Conservation (phyloP, 768 basidiomycete species). For the Pulveroboletus ravenelii region DNA sequence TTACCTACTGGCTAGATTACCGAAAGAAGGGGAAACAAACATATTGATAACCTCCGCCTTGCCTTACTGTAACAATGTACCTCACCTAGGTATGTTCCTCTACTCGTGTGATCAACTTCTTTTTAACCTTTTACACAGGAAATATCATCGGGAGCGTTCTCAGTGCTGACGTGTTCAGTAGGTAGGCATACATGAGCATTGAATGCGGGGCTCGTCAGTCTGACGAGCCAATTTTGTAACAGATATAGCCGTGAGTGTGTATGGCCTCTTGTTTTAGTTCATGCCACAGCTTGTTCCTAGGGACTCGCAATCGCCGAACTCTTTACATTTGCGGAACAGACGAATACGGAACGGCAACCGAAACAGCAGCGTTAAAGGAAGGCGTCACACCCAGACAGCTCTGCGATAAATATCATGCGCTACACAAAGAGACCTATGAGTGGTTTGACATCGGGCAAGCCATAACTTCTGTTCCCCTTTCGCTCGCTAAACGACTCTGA, state of each 20-base stretch:
- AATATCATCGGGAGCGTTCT: constrained; percentile 95
- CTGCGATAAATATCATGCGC: constrained; percentile 85
- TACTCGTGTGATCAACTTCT: constrained; percentile 5
- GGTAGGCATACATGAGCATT: constrained; percentile 47
- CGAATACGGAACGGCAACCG: constrained; percentile 99
- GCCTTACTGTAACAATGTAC: constrained; percentile 96
- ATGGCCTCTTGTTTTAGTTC: not conserved
- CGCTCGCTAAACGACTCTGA: not conserved
- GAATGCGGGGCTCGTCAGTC: not conserved
- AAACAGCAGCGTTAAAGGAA: constrained; percentile 93
- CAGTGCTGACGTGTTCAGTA: constrained; percentile 94
- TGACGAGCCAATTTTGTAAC: constrained; percentile 1
- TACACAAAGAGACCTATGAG: constrained; percentile 90
- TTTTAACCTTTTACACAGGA: constrained; percentile 36
- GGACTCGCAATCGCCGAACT: constrained; percentile 81
- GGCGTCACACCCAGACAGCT: constrained; percentile 71
- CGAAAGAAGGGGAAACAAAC: constrained; percentile 83
- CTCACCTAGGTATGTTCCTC: constrained; percentile 72
- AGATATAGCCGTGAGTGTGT: constrained; percentile 61
- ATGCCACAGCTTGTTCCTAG: constrained; percentile 12
- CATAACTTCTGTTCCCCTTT: not conserved
- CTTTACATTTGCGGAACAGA: constrained; percentile 98
- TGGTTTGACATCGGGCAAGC: constrained; percentile 95
- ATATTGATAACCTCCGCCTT: constrained; percentile 91
- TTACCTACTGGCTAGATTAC: constrained; percentile 42